These are phyloP conservation scores for Aspergillus luchuensis DNA, from an alignment of 2,329 filamentous ascomycete genomes.

Conservation along the genomic window DNA sequence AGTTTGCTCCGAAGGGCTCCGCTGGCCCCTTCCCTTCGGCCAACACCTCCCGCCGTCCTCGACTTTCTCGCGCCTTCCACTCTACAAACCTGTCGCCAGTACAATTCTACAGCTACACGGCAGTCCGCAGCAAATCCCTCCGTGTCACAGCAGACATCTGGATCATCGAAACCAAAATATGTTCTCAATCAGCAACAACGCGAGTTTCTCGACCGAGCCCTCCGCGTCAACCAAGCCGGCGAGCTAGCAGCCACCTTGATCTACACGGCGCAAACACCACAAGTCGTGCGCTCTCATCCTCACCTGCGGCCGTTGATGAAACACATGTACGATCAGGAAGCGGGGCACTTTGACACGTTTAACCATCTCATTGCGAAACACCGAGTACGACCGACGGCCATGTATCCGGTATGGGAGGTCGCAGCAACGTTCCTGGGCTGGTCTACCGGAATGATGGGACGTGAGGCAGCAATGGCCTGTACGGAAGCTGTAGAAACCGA, in stretches of 20 bases:
- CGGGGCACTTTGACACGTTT: slow-evolving; percentile 81
- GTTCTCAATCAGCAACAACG: slow-evolving; percentile 70
- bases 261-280: slow-evolving; percentile 84
- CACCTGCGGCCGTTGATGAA: slow-evolving; percentile 88
- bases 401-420: slow-evolving; percentile 86
- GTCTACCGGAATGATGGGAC: slow-evolving; percentile 83
- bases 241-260: slow-evolving; percentile 96
- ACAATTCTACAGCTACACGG: slow-evolving; percentile 29
- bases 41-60: slow-evolving; percentile 31
- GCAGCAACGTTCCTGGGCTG: slow-evolving; percentile 82
- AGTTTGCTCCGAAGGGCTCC: slow-evolving; percentile 25
- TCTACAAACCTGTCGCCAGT: slow-evolving; percentile 25
- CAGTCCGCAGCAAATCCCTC: slow-evolving; percentile 33
- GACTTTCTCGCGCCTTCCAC: slow-evolving; percentile 41
- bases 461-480: slow-evolving; percentile 96
- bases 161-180: slow-evolving; percentile 44
- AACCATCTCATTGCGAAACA: slow-evolving; percentile 80
- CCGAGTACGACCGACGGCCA: slow-evolving; percentile 84
- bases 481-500: slow-evolving; percentile 98
- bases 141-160: slow-evolving; percentile 9
- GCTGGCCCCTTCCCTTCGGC: slow-evolving; percentile 17
- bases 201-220: slow-evolving; percentile 73
- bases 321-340: slow-evolving; percentile 98
- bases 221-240: slow-evolving; percentile 95
- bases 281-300: slow-evolving; percentile 76